Percentiles rank a stretch among this genome's conserved stretches.
Conservation (phyloP, 805 yeast species). For the Candida rishiriensis region DNA sequence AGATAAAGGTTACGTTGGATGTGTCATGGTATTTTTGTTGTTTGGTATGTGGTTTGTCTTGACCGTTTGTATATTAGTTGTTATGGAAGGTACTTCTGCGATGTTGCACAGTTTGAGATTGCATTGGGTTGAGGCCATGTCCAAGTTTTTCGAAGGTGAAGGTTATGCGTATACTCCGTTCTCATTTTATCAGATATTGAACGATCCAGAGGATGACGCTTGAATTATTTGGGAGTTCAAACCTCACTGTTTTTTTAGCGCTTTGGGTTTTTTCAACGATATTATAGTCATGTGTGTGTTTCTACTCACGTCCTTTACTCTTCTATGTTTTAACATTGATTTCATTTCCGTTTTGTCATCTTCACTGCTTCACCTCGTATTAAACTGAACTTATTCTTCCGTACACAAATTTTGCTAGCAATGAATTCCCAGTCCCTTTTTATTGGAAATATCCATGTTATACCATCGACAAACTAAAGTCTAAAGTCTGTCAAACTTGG, state of each 20-base stretch:
- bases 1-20: slow-evolving; percentile 48
- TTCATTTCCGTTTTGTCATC: too few relatives aligned
- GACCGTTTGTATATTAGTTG: slow-evolving; percentile 63
- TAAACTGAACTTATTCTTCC: not conserved
- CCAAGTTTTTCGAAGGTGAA: slow-evolving; percentile 74
- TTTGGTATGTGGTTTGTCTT: slow-evolving; percentile 75
- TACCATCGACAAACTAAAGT: too few relatives aligned
- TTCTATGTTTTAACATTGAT: too few relatives aligned
- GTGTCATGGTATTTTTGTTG: slow-evolving; percentile 51
- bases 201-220: slow-evolving; percentile 5
- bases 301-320: too few relatives aligned
- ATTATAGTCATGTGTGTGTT: too few relatives aligned
- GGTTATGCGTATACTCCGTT: slow-evolving; percentile 68
- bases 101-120: slow-evolving; percentile 74
- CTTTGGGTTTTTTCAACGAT: too few relatives aligned
- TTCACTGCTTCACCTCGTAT: too few relatives aligned
- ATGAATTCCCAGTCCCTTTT: too few relatives aligned
- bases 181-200: slow-evolving; percentile 35
- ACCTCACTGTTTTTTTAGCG: too few relatives aligned
- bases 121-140: slow-evolving; percentile 83
- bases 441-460: too few relatives aligned
- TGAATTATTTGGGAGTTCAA: too few relatives aligned
- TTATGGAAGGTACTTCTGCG: slow-evolving; percentile 84
- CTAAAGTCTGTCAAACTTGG: too few relatives aligned
- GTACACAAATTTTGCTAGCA: not conserved